phyloP scores from a whole-genome alignment of 2,329 filamentous ascomycete genomes.

The Malbranchea cinnamomea region DNA sequence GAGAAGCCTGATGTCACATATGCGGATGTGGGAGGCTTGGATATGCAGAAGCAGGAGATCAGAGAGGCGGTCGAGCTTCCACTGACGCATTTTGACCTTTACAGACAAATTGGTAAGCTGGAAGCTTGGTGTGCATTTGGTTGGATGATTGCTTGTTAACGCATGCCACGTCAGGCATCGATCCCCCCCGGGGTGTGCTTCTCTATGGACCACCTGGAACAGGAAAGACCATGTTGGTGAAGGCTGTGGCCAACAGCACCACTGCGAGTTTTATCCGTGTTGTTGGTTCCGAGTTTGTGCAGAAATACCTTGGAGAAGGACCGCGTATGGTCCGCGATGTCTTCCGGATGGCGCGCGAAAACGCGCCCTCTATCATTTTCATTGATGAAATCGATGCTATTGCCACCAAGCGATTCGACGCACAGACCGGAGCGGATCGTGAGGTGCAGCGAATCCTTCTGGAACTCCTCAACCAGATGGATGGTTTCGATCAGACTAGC shows the following conservation, averaged over 20 bases:
- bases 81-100: constrained; percentile 93
- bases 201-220: constrained; percentile 93
- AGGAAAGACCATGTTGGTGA: constrained; percentile 94
- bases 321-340: constrained; percentile 98
- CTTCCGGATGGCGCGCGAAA: constrained; percentile 97
- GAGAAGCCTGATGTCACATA: constrained; percentile 99
- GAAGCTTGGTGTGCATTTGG: too few species aligned
- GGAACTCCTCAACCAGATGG: constrained; percentile 98
- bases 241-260: constrained; percentile 95
- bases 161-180: constrained; percentile 43
- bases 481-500: constrained; percentile 95
- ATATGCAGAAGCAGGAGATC: constrained; percentile 99
- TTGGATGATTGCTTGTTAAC: constrained; percentile 2
- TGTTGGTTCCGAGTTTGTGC: constrained; percentile 94
- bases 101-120: constrained; percentile 88
- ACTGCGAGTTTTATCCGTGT: constrained; percentile 97
- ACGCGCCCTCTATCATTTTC: constrained; percentile 97
- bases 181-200: constrained; percentile 88
- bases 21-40: constrained; percentile 88
- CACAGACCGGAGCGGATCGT: constrained; percentile 91
- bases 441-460: constrained; percentile 97
- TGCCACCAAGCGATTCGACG: constrained; percentile 97
- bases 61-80: constrained; percentile 94
- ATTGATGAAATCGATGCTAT: constrained; percentile 99
- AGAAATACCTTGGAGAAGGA: constrained; percentile 96